These are phyloP conservation scores for Medicago ruthenica DNA, from an alignment of 306 rosid genomes.

Conservation along the genomic window DNA sequence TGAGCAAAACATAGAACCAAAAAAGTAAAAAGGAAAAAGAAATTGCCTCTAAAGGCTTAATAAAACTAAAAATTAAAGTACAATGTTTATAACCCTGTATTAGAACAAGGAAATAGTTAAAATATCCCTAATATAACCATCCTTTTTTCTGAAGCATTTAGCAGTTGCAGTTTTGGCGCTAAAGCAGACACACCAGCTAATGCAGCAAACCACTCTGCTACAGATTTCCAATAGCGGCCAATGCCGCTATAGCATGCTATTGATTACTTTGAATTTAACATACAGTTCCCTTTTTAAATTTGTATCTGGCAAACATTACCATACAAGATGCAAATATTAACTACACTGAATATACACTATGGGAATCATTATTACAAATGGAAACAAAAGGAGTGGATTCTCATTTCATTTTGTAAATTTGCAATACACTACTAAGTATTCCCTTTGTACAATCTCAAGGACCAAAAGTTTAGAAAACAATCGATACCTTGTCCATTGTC, in stretches of 20 bases:
- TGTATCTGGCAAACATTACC: slow-evolving; percentile 18
- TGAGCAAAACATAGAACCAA: background rate
- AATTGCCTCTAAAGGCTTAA: background rate
- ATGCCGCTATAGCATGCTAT: background rate
- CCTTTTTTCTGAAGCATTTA: background rate
- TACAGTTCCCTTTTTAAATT: slow-evolving; percentile 17
- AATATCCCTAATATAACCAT: background rate
- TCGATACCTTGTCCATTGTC: slow-evolving; percentile 98
- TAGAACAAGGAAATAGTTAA: background rate
- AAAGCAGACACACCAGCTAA: background rate
- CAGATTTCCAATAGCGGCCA: background rate
- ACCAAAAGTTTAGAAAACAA: slow-evolving; percentile 40
- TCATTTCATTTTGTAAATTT: slow-evolving; percentile 19
- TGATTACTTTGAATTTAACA: slow-evolving; percentile 1
- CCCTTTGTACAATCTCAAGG: slow-evolving; percentile 28
- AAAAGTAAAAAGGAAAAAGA: background rate
- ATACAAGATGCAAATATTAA: slow-evolving; percentile 24
- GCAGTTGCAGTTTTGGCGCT: background rate
- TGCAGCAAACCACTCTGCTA: background rate
- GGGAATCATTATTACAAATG: slow-evolving; percentile 14
- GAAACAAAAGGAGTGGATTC: background rate
- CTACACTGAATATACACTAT: background rate
- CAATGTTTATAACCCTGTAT: background rate
- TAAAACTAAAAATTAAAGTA: background rate
- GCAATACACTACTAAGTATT: slow-evolving; percentile 22